Percentiles rank a stretch among this genome's conserved stretches.
Evolutionary conservation across 2,329 filamentous ascomycete genomes (phyloP).

Genomic region (Fusarium heterosporum): DNA sequence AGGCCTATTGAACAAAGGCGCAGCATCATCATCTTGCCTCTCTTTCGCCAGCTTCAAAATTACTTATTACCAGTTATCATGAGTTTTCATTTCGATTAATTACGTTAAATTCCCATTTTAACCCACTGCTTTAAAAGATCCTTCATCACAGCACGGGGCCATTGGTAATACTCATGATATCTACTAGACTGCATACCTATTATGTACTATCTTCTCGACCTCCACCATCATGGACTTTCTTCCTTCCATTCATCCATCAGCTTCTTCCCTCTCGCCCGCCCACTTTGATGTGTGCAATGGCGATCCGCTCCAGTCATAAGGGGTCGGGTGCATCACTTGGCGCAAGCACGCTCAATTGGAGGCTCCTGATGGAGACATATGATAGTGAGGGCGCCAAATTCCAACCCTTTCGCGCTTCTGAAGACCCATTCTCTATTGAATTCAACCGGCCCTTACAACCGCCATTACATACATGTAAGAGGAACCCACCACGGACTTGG

Average conservation of each 20-base stretch:
- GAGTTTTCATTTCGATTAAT: constrained; percentile 24
- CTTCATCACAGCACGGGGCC: not conserved
- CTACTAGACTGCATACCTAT: not conserved
- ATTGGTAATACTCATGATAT: constrained; percentile 33
- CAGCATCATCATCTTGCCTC: constrained; percentile 35
- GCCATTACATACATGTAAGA: constrained; percentile 21
- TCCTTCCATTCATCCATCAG: constrained; percentile 29
- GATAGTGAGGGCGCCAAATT: not conserved
- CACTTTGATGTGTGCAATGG: constrained; percentile 22
- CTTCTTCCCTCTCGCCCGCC: constrained; percentile 23
- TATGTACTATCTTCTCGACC: not conserved
- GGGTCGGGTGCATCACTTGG: constrained; percentile 32
- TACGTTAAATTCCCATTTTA: constrained; percentile 24
- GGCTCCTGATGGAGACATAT: constrained; percentile 1
- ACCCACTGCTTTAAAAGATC: not conserved
- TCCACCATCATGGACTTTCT: constrained; percentile 37
- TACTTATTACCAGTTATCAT: constrained; percentile 25
- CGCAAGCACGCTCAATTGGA: constrained; percentile 12
- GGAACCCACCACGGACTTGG: not conserved
- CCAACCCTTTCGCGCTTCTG: not conserved
- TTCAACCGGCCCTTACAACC: constrained; percentile 20
- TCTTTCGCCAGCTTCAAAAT: constrained; percentile 28
- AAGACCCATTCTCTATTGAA: constrained; percentile 22
- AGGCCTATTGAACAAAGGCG: constrained; percentile 35
- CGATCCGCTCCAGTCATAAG: constrained; percentile 45